Base-by-base conservation (phyloP, 176 grass and related monocot genomes). In the Oryza glaberrima region DNA sequence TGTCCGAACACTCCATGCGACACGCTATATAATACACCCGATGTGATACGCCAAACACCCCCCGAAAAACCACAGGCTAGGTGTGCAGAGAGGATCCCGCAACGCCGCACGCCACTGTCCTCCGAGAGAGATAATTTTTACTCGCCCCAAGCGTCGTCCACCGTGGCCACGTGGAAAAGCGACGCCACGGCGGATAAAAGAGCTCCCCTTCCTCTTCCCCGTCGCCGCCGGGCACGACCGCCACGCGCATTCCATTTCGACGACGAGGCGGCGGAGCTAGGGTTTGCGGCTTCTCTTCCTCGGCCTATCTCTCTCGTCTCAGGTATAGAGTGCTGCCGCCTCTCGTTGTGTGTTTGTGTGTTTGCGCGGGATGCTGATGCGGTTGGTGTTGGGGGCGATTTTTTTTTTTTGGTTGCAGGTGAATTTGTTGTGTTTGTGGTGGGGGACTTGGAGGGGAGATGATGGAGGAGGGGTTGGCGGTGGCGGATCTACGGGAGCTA, bases 131-230 rank as follows among this genome's bases (percentile, higher is more conserved):
- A 63, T 0, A 82, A 28, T 28, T 28, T 86, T 90, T 90, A 86
- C 30, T 32, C 30, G 16, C 70, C 67, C 61, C 76, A 89, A 69
- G 86, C 81, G 83, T 86, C 82, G 28, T 48, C 45, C 12, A 15
- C 20, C 13, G 2, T 47, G 40, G 20, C 89, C 94, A 94, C 85
- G 89, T 97, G 85, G 83, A 88, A 94, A 94, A 92, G 92, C 67
- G 76, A 17, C 73, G 92, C 94, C 92, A 97, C 89, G 82, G 22
- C 64, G 89, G 94, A 97, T 75, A 72, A 72, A 52, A 77, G 73
- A 26, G 40, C 78, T 30, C 70, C 30, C 2, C 4, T 1, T 5
- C 12, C 30, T 3, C 4, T 1, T 5, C 12, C 49, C 48, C 48
- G 48, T 58, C 54, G 19, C 52, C 52, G 5, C 54, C 54, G 54